Percentiles rank a stretch among this genome's conserved stretches.
These are phyloP conservation scores for Takashimella tepidaria DNA, from an alignment of 1,284 basidiomycete species.

Conservation along the genomic window DNA sequence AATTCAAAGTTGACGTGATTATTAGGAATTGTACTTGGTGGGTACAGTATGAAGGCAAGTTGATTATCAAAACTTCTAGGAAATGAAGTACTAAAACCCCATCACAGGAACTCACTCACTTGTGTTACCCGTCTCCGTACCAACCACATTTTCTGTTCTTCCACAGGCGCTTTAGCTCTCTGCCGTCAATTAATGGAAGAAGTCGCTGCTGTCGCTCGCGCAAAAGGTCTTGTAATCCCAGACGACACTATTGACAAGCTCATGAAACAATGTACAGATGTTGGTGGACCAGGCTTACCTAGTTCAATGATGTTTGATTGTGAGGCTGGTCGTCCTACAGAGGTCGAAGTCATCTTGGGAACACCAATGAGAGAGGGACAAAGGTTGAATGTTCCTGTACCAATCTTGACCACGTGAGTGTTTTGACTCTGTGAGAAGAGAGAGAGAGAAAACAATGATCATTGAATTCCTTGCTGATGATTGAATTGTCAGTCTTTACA, in stretches of 20 bases:
- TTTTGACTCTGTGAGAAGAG: neutral
- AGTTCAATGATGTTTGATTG: slow-evolving; percentile 45
- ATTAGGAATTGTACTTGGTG: slow-evolving; percentile 40
- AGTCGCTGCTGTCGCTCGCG: slow-evolving; percentile 44
- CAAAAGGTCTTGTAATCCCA: slow-evolving; percentile 45
- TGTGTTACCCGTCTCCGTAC: slow-evolving; percentile 41
- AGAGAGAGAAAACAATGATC: slow-evolving; percentile 1
- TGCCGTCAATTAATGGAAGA: slow-evolving; percentile 43
- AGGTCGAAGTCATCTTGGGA: slow-evolving; percentile 43
- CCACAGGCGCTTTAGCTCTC: slow-evolving; percentile 32
- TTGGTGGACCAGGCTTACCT: slow-evolving; percentile 38
- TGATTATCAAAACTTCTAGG: too few relatives aligned
- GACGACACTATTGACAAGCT: slow-evolving; percentile 39
- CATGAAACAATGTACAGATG: slow-evolving; percentile 39
- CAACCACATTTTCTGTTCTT: slow-evolving; percentile 40
- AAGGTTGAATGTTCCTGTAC: slow-evolving; percentile 44
- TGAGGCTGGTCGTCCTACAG: slow-evolving; percentile 37
- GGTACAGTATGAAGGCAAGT: too few relatives aligned
- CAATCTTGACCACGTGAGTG: slow-evolving; percentile 43
- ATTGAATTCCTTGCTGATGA: neutral
- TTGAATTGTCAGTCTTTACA: slow-evolving; percentile 38
- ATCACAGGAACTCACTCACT: slow-evolving; percentile 40
- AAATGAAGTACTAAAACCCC: too few relatives aligned
- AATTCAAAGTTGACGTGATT: too few relatives aligned
- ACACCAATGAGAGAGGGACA: slow-evolving; percentile 46